Evolutionary conservation across 1,284 basidiomycete species (phyloP).

Genomic region (Ustilago hordei): DNA sequence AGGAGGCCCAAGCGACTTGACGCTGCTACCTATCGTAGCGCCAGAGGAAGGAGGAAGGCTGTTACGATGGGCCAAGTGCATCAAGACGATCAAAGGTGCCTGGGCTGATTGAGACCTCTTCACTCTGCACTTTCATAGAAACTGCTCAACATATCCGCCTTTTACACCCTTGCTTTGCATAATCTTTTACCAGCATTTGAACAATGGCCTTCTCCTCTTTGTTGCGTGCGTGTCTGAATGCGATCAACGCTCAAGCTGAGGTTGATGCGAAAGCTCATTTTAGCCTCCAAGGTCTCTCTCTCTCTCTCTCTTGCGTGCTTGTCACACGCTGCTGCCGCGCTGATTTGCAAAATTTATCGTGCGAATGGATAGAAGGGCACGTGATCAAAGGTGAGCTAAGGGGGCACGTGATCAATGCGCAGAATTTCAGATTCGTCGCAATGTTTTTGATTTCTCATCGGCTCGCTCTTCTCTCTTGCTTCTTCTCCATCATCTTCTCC

Average conservation of each 20-base stretch:
- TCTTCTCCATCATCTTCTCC: too few species aligned
- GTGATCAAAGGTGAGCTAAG: too few species aligned
- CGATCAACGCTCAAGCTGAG: background rate
- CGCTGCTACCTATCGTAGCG: slow-evolving; percentile 78
- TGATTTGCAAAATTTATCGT: slow-evolving; percentile 14
- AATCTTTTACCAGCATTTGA: background rate
- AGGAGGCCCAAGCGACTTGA: slow-evolving; percentile 46
- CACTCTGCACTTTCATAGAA: background rate
- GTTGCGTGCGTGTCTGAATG: background rate
- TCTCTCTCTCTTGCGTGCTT: background rate
- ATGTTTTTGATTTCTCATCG: background rate
- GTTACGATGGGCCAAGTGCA: slow-evolving; percentile 79
- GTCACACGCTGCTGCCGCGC: slow-evolving; percentile 1
- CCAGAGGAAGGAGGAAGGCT: slow-evolving; percentile 84
- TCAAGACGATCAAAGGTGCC: slow-evolving; percentile 82
- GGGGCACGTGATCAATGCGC: too few species aligned
- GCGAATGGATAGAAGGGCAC: background rate
- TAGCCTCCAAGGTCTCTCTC: background rate
- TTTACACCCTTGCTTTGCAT: slow-evolving; percentile 3
- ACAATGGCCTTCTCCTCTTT: background rate
- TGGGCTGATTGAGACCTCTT: slow-evolving; percentile 73
- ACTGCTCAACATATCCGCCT: too few species aligned
- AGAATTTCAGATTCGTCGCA: too few species aligned
- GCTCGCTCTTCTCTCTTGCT: too few species aligned
- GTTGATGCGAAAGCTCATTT: background rate